Base-by-base conservation (phyloP, 441 rosid species). In the Jatropha multifida region DNA sequence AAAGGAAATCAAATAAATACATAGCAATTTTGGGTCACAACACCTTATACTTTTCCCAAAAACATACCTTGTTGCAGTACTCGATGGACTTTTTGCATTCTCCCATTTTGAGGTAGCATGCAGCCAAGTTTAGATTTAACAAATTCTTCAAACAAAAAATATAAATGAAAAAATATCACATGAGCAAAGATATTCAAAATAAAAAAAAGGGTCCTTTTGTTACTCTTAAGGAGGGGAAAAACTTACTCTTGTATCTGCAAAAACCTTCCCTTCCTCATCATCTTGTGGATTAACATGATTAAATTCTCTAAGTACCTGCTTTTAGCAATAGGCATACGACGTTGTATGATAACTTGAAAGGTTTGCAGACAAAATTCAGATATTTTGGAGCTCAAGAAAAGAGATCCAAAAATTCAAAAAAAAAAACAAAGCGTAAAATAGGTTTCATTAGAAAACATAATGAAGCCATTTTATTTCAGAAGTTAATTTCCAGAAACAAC, bases 201-300 rank as follows among this genome's bases (percentile, higher is more conserved):
- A 7, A 9, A 48, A 14, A 0, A 7, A 9, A 44, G 0, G 48
- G 32, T 55, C 58, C 4, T 67, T 61, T 15, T 44, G 1, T 20
- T n/a, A 40, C 7, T 41, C 26, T 14, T 14, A 59, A 48, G 41
- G 67, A 27, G 38, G 5, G 12, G 41, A 46, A 27, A 65, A 27
- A 58, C 83, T 73, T 67, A 76, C 80, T 84, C 97, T 85, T 74
- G 93, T 80, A 52, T 87, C 86, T 65, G 79, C 78, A 86, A 96
- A 96, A 72, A 88, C 77, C 83, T 92, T 96, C 76, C 98, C 99
- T 74, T 94, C 99, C 71, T 92, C 97, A 1, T 96, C 97, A 72
- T 95, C 92, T 84, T 92, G 99, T 44, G 99, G 98, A 78, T 96
- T 91, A 44, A 92, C 99, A 79, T 96, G 99, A 89, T 96, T 96